phyloP scores from a whole-genome alignment of 2,329 filamentous ascomycete species.

The Aureobasidium sp. region DNA sequence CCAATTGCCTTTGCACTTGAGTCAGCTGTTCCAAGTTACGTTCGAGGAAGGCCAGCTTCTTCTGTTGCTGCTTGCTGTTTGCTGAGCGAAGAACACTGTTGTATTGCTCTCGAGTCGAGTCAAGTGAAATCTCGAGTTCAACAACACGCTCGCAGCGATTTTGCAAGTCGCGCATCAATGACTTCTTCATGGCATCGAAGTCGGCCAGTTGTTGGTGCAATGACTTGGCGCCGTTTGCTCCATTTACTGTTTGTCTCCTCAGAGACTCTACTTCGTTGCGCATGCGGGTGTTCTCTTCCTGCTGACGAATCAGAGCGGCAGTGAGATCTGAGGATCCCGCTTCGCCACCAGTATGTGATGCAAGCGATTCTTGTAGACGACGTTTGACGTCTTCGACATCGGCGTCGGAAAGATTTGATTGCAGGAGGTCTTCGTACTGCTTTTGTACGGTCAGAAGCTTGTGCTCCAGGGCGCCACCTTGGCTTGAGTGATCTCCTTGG shows the following conservation, averaged over 20 bases:
- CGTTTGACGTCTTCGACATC: constrained; percentile 81
- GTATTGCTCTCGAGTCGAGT: constrained; percentile 97
- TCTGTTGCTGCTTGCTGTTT: constrained; percentile 97
- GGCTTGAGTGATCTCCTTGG: constrained; percentile 80
- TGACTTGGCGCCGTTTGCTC: constrained; percentile 61
- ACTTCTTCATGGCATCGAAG: constrained; percentile 99
- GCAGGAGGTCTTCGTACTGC: constrained; percentile 76
- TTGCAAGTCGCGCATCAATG: constrained; percentile 94
- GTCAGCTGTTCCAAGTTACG: constrained; percentile 96
- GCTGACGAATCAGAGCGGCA: constrained; percentile 65
- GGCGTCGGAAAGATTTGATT: constrained; percentile 65
- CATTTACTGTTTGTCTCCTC: constrained; percentile 60
- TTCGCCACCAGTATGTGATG: constrained; percentile 65
- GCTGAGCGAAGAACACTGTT: constrained; percentile 95
- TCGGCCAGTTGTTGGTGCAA: constrained; percentile 97
- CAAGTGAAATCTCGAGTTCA: constrained; percentile 93
- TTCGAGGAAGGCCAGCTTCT: constrained; percentile 99
- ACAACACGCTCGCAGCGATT: constrained; percentile 96
- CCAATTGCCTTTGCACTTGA: constrained; percentile 91
- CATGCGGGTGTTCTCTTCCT: constrained; percentile 73
- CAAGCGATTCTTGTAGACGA: constrained; percentile 67
- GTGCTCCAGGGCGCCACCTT: constrained; percentile 62
- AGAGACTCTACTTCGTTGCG: constrained; percentile 73
- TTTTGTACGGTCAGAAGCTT: constrained; percentile 65
- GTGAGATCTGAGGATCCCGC: constrained; percentile 57